Evolutionary conservation across 345 rosid species (phyloP), one percentile per base, ranked within the genome.

Genomic region (Eucalyptus cladocalyx): DNA sequence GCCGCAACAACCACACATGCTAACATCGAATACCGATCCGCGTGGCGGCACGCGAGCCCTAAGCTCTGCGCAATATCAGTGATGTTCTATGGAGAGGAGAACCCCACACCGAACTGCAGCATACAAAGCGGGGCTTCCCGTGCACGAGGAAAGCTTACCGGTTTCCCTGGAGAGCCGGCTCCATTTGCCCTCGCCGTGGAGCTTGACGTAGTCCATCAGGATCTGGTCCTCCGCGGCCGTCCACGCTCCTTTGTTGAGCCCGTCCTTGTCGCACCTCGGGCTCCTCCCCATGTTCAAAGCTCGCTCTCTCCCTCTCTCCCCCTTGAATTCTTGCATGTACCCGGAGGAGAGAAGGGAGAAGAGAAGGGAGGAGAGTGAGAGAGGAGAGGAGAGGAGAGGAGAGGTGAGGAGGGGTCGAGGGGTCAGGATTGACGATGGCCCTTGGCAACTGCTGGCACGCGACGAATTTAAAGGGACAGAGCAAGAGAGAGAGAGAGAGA

Each of bases 181-280:
- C 94, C 93, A 90, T 62, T 90, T 92, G 10, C 92, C 92, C 90
- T 90, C 91, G 6, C 94, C 92, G n/a, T 88, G 89, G 23, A 32
- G 13, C 67, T 89, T 83, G 60, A 93, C 60, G 60, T 90, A 91
- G 87, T 90, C 93, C n/a, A 43, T 32, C 80, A 91, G 91, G 81
- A 89, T 65, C 65, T 91, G 80, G 87, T 93, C 91, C 65, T 92
- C 93, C 37, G 7, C 8, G 56, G 91, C 53, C 4, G 91, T 90
- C 93, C 93, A 93, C 12, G 92, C 89, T 89, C 95, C 93, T 89
- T 76, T 91, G 51, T 87, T 91, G n/a, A 91, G 34, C 8, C 92
- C 93, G 81, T 89, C 92, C 83, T 88, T 89, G 12, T 90, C 88
- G 48, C 81, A 37, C 48, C 89, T 67, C 42, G 91, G 91, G 60